Conservation (phyloP, 306 rosid genomes). For the Sophora flavescens region DNA sequence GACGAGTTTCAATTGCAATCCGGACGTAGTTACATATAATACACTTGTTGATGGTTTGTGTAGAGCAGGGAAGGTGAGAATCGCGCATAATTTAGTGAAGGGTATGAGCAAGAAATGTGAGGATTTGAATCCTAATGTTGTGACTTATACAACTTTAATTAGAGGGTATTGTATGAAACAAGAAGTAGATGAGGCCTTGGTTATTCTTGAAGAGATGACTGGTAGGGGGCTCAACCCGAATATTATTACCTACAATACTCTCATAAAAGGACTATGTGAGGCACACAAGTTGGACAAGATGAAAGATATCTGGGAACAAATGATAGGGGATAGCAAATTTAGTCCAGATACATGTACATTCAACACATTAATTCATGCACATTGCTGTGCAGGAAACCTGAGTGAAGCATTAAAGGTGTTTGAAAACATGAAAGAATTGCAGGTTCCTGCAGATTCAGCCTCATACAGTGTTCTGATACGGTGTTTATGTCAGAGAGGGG, state of each 20-base stretch:
- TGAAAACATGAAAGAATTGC: constrained; percentile 64
- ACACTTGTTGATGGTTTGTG: constrained; percentile 92
- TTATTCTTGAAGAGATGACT: constrained; percentile 76
- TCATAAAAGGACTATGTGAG: constrained; percentile 83
- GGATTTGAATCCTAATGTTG: constrained; percentile 76
- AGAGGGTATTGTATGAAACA: constrained; percentile 76
- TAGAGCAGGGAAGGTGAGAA: constrained; percentile 69
- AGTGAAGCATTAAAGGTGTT: constrained; percentile 75
- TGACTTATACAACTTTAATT: constrained; percentile 84
- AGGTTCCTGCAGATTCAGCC: constrained; percentile 75
- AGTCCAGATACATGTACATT: constrained; percentile 80
- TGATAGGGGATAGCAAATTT: constrained; percentile 52
- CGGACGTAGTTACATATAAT: constrained; percentile 79
- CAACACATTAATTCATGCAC: constrained; percentile 72
- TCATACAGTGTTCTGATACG: constrained; percentile 75
- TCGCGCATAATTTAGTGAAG: constrained; percentile 72
- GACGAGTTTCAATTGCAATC: constrained; percentile 59
- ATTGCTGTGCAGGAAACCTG: constrained; percentile 67
- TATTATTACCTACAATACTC: constrained; percentile 70
- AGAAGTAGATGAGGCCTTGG: constrained; percentile 71
- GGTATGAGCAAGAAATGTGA: constrained; percentile 71
- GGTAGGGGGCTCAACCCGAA: constrained; percentile 67
- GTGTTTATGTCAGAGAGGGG: constrained; percentile 66
- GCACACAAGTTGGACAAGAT: constrained; percentile 62
- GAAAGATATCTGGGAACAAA: constrained; percentile 62